Evolutionary conservation across 148 eudicot genomes (phyloP).

Genomic region (Rheum nobile): DNA sequence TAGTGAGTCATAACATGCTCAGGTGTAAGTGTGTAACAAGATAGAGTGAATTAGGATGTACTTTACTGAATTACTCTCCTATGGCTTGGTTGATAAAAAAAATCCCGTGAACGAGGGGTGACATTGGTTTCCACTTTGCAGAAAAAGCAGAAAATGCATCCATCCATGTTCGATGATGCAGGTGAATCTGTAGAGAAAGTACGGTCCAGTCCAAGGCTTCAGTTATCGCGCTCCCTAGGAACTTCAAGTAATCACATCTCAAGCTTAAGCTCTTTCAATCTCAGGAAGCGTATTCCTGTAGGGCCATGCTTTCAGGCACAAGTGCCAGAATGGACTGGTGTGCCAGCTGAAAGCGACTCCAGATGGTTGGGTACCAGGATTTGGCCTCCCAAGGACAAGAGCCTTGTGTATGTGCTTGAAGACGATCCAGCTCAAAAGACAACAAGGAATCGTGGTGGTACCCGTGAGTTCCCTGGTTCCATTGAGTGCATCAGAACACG

Average conservation of each 20-base stretch:
- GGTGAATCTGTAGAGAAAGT: constrained; percentile 24
- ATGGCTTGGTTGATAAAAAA: not conserved
- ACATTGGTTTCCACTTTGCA: constrained; percentile 14
- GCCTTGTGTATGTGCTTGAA: constrained; percentile 22
- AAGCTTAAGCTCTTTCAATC: constrained; percentile 13
- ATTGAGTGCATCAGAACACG: constrained; percentile 57
- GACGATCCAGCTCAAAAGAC: constrained; percentile 62
- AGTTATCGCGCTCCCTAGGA: constrained; percentile 19
- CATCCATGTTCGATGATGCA: constrained; percentile 57
- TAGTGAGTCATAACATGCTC: not conserved
- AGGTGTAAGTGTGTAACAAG: not conserved
- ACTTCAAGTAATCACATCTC: constrained; percentile 16
- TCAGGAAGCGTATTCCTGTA: constrained; percentile 39
- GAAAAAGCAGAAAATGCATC: constrained; percentile 71
- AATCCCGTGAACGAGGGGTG: not conserved
- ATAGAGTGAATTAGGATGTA: not conserved
- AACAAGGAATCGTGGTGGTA: constrained; percentile 47
- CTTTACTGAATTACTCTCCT: not conserved
- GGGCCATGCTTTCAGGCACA: constrained; percentile 55
- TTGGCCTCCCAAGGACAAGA: constrained; percentile 55
- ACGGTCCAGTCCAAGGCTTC: constrained; percentile 52
- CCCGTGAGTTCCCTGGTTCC: constrained; percentile 51
- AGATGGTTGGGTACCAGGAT: constrained; percentile 57
- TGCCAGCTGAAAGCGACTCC: constrained; percentile 31
- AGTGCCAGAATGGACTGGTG: constrained; percentile 52